Conservation (phyloP, 108 stramenopile genomes). For the Bacterosira constricta region DNA sequence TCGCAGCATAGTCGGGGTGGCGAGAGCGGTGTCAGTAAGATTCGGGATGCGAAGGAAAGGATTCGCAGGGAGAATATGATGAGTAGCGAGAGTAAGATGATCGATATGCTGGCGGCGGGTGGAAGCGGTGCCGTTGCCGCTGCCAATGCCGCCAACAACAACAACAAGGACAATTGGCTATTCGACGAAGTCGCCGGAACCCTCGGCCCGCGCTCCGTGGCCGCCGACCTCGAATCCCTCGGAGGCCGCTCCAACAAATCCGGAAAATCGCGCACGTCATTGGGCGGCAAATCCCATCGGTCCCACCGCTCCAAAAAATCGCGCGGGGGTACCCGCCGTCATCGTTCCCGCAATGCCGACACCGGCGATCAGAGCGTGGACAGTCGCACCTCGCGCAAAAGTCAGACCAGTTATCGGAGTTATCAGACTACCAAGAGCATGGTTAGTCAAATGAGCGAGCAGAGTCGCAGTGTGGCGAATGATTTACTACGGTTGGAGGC, state of each 20-base stretch:
- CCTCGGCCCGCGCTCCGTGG: constrained; percentile 75
- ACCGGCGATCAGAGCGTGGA: constrained; percentile 56
- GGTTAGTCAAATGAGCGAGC: constrained; percentile 87
- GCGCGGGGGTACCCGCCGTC: constrained; percentile 29
- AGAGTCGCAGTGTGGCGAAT: constrained; percentile 85
- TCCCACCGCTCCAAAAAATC: constrained; percentile 64
- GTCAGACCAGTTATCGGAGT: constrained; percentile 67
- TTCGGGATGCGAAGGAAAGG: constrained; percentile 46
- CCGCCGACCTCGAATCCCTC: constrained; percentile 85
- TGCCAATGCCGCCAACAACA: constrained; percentile 19
- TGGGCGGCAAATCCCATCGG: constrained; percentile 70
- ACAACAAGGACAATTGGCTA: constrained; percentile 71
- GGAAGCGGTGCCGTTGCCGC: constrained; percentile 20
- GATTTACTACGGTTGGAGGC: constrained; percentile 84
- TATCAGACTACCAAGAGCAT: constrained; percentile 79
- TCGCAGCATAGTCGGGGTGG: background rate
- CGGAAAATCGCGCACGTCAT: constrained; percentile 49
- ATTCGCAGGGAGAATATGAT: constrained; percentile 42
- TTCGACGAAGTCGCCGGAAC: constrained; percentile 87
- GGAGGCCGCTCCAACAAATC: constrained; percentile 79
- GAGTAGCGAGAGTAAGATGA: constrained; percentile 42
- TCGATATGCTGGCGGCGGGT: constrained; percentile 44
- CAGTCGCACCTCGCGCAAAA: constrained; percentile 58
- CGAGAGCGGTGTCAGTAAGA: constrained; percentile 5
- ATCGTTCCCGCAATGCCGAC: constrained; percentile 18